Conservation (phyloP, 129 eudicot genomes). For the Artemisia annua region DNA sequence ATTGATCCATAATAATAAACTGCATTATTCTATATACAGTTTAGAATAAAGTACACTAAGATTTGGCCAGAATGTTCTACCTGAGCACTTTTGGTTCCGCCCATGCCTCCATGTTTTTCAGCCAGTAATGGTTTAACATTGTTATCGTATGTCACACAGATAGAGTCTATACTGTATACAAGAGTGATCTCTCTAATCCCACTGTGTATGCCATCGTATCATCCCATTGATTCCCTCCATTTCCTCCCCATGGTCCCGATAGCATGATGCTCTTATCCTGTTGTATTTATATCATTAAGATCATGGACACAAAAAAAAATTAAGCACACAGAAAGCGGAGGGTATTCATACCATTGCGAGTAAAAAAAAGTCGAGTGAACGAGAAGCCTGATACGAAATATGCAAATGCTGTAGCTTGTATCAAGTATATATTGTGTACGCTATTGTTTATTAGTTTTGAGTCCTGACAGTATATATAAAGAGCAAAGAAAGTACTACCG, state of each 20-base stretch:
- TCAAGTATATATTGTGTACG: background rate
- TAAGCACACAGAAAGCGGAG: too few relatives aligned
- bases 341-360: constrained; percentile 38
- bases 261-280: too few relatives aligned
- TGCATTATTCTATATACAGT: background rate
- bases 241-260: too few relatives aligned
- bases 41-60: background rate
- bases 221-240: constrained; percentile 38
- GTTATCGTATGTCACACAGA: constrained; percentile 52
- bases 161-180: constrained; percentile 50
- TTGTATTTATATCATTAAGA: background rate
- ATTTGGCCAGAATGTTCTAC: constrained; percentile 15
- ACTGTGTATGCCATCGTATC: constrained; percentile 50
- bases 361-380: background rate
- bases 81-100: constrained; percentile 48
- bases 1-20: background rate
- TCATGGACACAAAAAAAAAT: background rate
- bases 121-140: constrained; percentile 44
- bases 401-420: constrained; percentile 5
- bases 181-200: constrained; percentile 68
- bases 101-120: constrained; percentile 66
- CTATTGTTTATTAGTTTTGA: background rate
- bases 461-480: constrained; percentile 3
- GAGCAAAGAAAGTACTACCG: constrained; percentile 4
- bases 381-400: background rate